These are phyloP conservation scores for Dinochytrium kinnereticum DNA, from an alignment of 371 early-diverging fungal species.

Conservation along the genomic window DNA sequence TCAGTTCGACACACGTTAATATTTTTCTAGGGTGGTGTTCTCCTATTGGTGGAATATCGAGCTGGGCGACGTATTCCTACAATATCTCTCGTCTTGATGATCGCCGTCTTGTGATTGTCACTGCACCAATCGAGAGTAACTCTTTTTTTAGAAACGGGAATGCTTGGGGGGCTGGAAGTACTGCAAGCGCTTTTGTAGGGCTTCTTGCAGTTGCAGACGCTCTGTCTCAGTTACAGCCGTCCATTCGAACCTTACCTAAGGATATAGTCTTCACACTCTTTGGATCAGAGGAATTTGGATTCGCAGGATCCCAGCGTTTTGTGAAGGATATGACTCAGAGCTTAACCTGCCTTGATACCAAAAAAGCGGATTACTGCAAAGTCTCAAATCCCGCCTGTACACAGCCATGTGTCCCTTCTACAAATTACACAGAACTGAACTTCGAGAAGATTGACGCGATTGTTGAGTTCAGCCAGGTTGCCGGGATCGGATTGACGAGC, in stretches of 20 bases:
- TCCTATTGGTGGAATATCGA: slow-evolving; percentile 73
- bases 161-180: slow-evolving; percentile 33
- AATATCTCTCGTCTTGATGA: slow-evolving; percentile 59
- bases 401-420: slow-evolving; percentile 65
- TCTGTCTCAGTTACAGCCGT: slow-evolving; percentile 36
- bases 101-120: slow-evolving; percentile 70
- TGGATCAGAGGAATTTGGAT: slow-evolving; percentile 76
- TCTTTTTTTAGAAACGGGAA: slow-evolving; percentile 68
- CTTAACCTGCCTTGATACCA: slow-evolving; percentile 60
- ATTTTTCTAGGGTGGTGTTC: slow-evolving; percentile 61
- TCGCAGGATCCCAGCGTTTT: slow-evolving; percentile 81
- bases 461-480: slow-evolving; percentile 51
- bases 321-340: slow-evolving; percentile 70
- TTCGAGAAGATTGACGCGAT: slow-evolving; percentile 65
- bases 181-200: slow-evolving; percentile 64
- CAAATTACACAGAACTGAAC: slow-evolving; percentile 68
- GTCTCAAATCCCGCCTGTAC: slow-evolving; percentile 59
- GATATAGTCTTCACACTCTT: slow-evolving; percentile 78
- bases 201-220: slow-evolving; percentile 75
- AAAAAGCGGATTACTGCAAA: slow-evolving; percentile 50
- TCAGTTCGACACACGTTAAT: neutral
- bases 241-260: slow-evolving; percentile 51
- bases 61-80: slow-evolving; percentile 70
- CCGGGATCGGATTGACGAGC: slow-evolving; percentile 24
- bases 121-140: slow-evolving; percentile 69